Evolutionary conservation across 2,329 filamentous ascomycete genomes (phyloP).

Genomic region (Paraphoma chrysanthemicola): DNA sequence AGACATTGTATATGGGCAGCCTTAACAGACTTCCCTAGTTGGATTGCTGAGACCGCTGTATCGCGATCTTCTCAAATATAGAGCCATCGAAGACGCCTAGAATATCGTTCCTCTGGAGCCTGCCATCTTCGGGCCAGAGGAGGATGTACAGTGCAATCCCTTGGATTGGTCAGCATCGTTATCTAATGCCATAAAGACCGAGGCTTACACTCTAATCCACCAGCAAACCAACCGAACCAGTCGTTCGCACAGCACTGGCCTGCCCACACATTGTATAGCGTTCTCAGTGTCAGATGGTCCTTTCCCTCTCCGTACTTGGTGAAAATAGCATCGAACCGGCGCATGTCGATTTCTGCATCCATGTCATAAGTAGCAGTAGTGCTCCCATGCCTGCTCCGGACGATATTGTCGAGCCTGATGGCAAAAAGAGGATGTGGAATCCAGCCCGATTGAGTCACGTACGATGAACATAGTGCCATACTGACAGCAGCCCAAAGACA

Average conservation of each 20-base stretch:
- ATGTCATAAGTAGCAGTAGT: conserved; percentile 24
- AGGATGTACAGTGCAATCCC: conserved; percentile 27
- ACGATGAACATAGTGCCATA: conserved; percentile 21
- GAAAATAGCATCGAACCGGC: conserved; percentile 22
- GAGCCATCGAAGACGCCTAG: conserved; percentile 20
- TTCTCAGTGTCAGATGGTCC: conserved; percentile 14
- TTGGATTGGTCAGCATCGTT: conserved; percentile 9
- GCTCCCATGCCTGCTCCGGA: conserved; percentile 22
- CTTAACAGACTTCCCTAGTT: too few species aligned
- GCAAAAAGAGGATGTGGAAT: conserved; percentile 21
- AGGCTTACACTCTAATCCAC: conserved; percentile 21
- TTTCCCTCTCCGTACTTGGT: conserved; percentile 22
- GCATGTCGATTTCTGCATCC: conserved; percentile 19
- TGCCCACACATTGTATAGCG: conserved; percentile 15
- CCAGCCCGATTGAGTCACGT: conserved; percentile 18
- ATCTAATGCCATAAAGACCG: neutral
- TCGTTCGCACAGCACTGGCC: conserved; percentile 24
- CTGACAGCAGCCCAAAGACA: conserved; percentile 25
- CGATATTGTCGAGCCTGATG: conserved; percentile 23
- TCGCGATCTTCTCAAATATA: conserved; percentile 36
- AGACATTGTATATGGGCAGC: too few species aligned
- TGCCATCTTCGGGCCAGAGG: conserved; percentile 23
- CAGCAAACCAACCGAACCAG: conserved; percentile 27
- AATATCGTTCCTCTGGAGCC: conserved; percentile 19
- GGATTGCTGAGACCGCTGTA: too few species aligned